These are phyloP conservation scores for Vitis labrusca DNA, from an alignment of 164 flowering plant genomes.

Conservation along the genomic window DNA sequence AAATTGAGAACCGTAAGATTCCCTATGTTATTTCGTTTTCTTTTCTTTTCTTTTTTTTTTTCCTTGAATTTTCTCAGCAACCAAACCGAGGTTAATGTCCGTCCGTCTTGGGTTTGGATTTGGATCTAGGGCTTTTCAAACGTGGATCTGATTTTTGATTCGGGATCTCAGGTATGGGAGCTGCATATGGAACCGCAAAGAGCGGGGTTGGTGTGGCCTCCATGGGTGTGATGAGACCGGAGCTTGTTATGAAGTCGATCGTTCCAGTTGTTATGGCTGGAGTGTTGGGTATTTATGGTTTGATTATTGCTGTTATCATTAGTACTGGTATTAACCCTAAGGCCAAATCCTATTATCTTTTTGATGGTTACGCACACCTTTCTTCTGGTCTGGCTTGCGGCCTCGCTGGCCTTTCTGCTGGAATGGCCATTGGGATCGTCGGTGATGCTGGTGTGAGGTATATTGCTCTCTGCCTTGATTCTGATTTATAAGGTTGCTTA, in stretches of 20 bases:
- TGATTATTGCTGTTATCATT: conserved; percentile 84
- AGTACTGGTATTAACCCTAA: conserved; percentile 91
- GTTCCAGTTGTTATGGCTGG: conserved; percentile 96
- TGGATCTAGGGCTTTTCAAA: conserved; percentile 19
- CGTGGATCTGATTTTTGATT: not conserved
- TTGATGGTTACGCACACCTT: conserved; percentile 84
- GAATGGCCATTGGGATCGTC: conserved; percentile 92
- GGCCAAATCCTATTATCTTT: conserved; percentile 76
- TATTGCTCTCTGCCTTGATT: not conserved
- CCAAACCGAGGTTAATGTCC: no score
- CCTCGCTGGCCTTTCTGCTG: conserved; percentile 89
- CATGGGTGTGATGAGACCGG: conserved; percentile 94
- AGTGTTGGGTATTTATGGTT: conserved; percentile 81
- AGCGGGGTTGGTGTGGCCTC: conserved; percentile 92
- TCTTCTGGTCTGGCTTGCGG: conserved; percentile 89
- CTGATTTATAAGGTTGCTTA: not conserved
- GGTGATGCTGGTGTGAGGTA: conserved; percentile 93
- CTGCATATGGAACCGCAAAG: conserved; percentile 93
- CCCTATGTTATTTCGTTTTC: no score
- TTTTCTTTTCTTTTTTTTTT: no score
- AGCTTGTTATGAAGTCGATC: conserved; percentile 86
- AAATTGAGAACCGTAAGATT: no score
- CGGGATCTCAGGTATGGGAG: conserved; percentile 72
- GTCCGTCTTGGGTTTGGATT: not conserved
- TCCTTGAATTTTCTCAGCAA: no score